Base-by-base conservation (phyloP, 2,329 filamentous ascomycete species). In the Fusarium lateritium region DNA sequence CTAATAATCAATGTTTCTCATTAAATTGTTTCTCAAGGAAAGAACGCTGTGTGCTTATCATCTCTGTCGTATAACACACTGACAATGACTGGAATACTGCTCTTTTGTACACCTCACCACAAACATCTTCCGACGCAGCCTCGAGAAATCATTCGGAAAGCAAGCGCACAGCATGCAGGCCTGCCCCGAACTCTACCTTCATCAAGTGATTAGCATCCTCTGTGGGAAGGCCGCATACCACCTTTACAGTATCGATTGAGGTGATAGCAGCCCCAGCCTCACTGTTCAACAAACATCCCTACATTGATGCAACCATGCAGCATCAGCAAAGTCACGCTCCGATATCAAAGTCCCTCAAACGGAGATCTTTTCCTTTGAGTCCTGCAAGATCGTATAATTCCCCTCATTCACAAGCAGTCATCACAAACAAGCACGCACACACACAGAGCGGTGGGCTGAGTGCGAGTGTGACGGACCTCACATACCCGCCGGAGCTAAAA, bases 401-500 rank as follows among this genome's bases (percentile, higher is more conserved):
- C 49, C 43, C 57, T 53, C 50, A 42, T 22, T 62, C 42, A 26
- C 33, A 46, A 42, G 47, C 42, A 70, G 33, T 40, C 46, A 53
- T 62, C 38, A 53, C 51, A 36, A 36, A 56, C 52, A 65, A 31
- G 43, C 40, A 45, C 39, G 43, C 36, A 47, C 46, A 56, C 43
- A 64, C 43, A 64, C 34, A 55, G 22, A 61, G 46, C 46, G 64
- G 56, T 56, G 43, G 52, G 49, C 52, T 17, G 26, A 38, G 60
- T 38, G 62, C 42, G 38, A 49, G 65, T 75, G 74, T 76, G 72
- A 76, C 54, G 59, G 52, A 53, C 39, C 62, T 69, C 68, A 72
- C 69, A 71, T 76, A 76, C 73, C 74, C 75, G 75, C 75, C 74
- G 70, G 51, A 56, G 72, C 75, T 76, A 74, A 66, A 69, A 46